phyloP scores from a whole-genome alignment of 768 basidiomycete genomes.

The Leucocoprinus sp. region DNA sequence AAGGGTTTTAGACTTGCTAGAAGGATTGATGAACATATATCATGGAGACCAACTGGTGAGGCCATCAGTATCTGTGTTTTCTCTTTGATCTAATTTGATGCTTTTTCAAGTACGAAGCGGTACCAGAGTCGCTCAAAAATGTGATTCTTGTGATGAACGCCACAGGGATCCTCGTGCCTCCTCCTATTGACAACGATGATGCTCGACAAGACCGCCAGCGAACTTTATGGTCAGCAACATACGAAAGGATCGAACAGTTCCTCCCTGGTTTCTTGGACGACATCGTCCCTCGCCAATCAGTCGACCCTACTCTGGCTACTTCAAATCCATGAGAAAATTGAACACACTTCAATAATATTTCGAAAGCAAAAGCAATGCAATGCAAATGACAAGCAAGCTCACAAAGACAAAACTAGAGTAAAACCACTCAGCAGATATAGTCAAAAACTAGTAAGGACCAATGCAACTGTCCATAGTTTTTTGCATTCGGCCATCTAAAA shows the following conservation, averaged over 20 bases:
- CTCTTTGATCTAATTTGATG: not conserved
- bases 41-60: constrained; percentile 81
- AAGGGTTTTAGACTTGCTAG: constrained; percentile 80
- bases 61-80: constrained; percentile 11
- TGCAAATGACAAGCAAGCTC: too few species aligned
- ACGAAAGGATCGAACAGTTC: constrained; percentile 84
- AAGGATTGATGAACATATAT: constrained; percentile 82
- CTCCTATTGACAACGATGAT: constrained; percentile 30
- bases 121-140: constrained; percentile 95
- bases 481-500: constrained; percentile 2
- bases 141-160: constrained; percentile 95
- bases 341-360: too few species aligned
- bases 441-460: not conserved
- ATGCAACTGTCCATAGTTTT: too few species aligned
- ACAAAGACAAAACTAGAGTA: not conserved
- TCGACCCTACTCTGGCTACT: constrained; percentile 10
- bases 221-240: constrained; percentile 78
- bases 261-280: constrained; percentile 83
- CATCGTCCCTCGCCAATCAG: constrained; percentile 38
- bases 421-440: not conserved
- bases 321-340: constrained; percentile 12
- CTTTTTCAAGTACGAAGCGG: constrained; percentile 71
- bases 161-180: constrained; percentile 72
- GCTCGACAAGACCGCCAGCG: constrained; percentile 50
- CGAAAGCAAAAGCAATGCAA: too few species aligned